Base-by-base conservation (phyloP, 768 basidiomycete genomes). In the Termitomyces sp. region DNA sequence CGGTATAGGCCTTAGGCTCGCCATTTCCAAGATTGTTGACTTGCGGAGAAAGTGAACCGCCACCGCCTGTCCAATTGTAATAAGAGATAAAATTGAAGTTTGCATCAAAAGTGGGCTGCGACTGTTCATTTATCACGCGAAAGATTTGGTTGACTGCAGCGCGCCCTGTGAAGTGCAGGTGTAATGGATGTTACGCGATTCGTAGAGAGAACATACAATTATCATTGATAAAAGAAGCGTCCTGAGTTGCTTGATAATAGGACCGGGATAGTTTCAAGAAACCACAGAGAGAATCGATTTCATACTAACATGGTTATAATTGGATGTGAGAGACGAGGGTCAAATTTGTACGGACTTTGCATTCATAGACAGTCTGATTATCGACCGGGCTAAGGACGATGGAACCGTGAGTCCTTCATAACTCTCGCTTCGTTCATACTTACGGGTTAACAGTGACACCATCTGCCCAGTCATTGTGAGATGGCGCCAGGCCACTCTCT, bases 11-110 rank as follows among this genome's bases (percentile, higher is more conserved):
- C 64, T 86, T 89, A 0, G 86, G 89, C 66, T 91, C 89, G 6
- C 85, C 85, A 60, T 87, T 89, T 6, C 89, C 89, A 0, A 64
- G 69, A 66, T 91, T 91, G 47, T 75, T 70, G 1, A 91, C 87
- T 17, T 75, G 70, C 4, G 87, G 86, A 37, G 83, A 76, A 44
- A 89, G 75, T 15, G 85, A 73, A 12, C 86, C 85, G 50, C 75
- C 69, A 15, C 81, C 81, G 17, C 89, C 89, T 5, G 89, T 90
- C 89, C 89, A 91, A 65, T 88, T 89, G 67, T 88, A 91, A 68
- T 82, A 88, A 7, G 87, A 89, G 52, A 89, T 74, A 63, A 86
- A 82, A 67, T 87, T 85, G 73, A 83, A 90, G 70, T 87, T 67
- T 17, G 74, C 73, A 62, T 89, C 87, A 58, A 87, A 89, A 3